A percentile compares a stretch with the other conserved stretches of the same genome.
phyloP scores from a whole-genome alignment of 306 rosid genomes.

The Clitoria ternatea region DNA sequence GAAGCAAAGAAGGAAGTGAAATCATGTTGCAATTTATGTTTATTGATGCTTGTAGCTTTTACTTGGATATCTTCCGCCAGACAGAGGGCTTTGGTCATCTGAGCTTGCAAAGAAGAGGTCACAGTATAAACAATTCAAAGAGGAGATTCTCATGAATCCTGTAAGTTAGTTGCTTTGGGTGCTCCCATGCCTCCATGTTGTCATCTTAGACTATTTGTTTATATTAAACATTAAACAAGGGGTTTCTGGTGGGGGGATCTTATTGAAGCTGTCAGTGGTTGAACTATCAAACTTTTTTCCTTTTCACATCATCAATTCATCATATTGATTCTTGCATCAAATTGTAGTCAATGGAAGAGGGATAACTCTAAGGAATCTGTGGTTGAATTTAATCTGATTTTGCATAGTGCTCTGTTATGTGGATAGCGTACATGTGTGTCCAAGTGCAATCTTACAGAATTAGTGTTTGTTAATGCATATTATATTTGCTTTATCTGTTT shows the following conservation, averaged over 20 bases:
- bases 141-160: conserved; percentile 94
- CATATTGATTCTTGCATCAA: conserved; percentile 1
- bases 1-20: background rate
- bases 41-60: conserved; percentile 59
- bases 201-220: background rate
- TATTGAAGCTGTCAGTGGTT: background rate
- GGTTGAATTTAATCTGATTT: background rate
- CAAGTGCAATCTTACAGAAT: conserved; percentile 8
- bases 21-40: conserved; percentile 19
- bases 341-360: background rate
- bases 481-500: conserved; percentile 28
- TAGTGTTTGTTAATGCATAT: conserved; percentile 3
- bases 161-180: conserved; percentile 51
- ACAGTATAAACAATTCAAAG: conserved; percentile 89
- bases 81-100: conserved; percentile 78
- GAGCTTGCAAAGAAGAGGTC: conserved; percentile 91
- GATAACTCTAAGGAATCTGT: background rate
- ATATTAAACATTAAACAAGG: background rate
- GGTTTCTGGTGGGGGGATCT: background rate
- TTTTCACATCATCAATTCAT: background rate
- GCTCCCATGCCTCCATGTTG: background rate
- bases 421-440: background rate
- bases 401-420: background rate
- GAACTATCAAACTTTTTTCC: background rate
- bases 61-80: conserved; percentile 81